Percentiles rank a stretch among this genome's conserved stretches.
Conservation (phyloP, 345 rosid species). For the Carallia pectinifolia region DNA sequence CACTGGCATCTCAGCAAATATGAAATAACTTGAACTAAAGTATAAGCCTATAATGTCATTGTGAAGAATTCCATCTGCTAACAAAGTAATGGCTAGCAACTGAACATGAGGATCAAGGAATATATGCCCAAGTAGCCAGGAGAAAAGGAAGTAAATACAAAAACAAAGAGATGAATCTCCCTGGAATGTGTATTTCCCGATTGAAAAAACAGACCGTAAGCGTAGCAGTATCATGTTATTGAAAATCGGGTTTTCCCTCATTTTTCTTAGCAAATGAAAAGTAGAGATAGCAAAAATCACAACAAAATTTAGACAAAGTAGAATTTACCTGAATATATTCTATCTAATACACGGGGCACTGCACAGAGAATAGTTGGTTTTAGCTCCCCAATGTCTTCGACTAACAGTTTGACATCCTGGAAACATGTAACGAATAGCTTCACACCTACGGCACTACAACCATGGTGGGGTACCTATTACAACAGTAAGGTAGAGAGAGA, state of each 20-base stretch:
- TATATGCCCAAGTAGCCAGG: background rate
- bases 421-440: conserved; percentile 4
- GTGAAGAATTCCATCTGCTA: too few species aligned
- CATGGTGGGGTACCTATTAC: background rate
- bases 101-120: too few species aligned
- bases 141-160: background rate
- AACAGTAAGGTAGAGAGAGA: background rate
- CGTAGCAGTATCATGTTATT: conserved; percentile 1
- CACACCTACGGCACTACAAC: background rate
- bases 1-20: too few species aligned
- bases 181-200: too few species aligned
- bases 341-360: conserved; percentile 93
- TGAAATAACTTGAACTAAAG: too few species aligned
- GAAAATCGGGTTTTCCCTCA: conserved; percentile 1
- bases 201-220: background rate
- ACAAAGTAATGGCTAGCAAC: too few species aligned
- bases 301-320: background rate
- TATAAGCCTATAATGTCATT: too few species aligned
- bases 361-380: conserved; percentile 94
- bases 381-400: conserved; percentile 84
- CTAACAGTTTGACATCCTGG: conserved; percentile 86
- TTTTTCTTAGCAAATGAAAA: background rate
- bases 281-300: background rate
- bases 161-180: background rate
- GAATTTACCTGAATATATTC: conserved; percentile 67